Conservation (phyloP, 768 basidiomycete genomes). For the Boletus vermiculosoides region DNA sequence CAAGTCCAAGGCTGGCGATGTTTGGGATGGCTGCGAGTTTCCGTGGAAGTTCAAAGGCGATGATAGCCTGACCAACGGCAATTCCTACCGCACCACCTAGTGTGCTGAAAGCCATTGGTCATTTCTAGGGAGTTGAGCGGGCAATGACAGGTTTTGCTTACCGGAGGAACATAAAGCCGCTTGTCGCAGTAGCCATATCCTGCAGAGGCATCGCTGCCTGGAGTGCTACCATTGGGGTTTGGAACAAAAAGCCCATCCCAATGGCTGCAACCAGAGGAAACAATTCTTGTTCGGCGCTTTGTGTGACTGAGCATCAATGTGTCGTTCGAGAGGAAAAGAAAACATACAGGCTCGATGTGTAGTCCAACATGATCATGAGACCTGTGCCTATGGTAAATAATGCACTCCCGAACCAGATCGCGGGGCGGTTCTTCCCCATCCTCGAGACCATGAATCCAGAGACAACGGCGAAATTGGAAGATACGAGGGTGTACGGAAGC, state of each 20-base stretch:
- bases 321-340: neutral
- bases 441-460: conserved; percentile 61
- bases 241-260: conserved; percentile 63
- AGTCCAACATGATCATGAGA: conserved; percentile 68
- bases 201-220: conserved; percentile 83
- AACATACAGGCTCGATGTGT: conserved; percentile 39
- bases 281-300: conserved; percentile 57
- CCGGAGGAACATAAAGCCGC: conserved; percentile 70
- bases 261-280: conserved; percentile 62
- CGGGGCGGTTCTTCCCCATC: conserved; percentile 53
- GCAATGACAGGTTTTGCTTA: conserved; percentile 13
- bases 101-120: neutral
- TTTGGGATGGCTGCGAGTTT: conserved; percentile 37
- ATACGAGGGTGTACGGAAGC: conserved; percentile 68
- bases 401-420: conserved; percentile 65
- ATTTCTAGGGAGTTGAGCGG: neutral
- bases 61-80: conserved; percentile 68
- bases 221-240: conserved; percentile 65
- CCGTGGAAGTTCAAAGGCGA: conserved; percentile 49
- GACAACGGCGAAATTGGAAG: conserved; percentile 49
- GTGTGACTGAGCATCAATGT: neutral
- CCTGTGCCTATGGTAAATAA: conserved; percentile 63
- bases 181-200: conserved; percentile 80
- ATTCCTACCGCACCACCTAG: conserved; percentile 74
- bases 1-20: conserved; percentile 21